These are phyloP conservation scores for Aegilops umbellulata DNA, from an alignment of 176 grass and related monocot genomes.

Conservation along the genomic window DNA sequence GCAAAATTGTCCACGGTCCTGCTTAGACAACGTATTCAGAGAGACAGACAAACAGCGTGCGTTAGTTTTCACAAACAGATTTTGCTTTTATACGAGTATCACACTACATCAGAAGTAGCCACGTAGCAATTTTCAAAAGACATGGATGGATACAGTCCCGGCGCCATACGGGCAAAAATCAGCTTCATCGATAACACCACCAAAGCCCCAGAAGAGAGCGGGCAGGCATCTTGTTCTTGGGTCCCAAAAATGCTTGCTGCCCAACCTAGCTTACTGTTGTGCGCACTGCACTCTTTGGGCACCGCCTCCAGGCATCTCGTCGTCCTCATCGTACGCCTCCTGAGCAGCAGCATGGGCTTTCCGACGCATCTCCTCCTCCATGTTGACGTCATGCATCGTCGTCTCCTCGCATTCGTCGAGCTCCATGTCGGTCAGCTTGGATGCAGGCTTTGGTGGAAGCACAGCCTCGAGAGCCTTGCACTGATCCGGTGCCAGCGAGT, in stretches of 20 bases:
- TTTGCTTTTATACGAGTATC: constrained; percentile 19
- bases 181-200: constrained; percentile 8
- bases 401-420: constrained; percentile 95
- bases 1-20: neutral
- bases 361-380: constrained; percentile 91
- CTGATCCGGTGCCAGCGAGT: constrained; percentile 61
- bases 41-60: neutral
- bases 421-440: constrained; percentile 85
- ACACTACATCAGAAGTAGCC: constrained; percentile 2
- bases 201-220: constrained; percentile 13
- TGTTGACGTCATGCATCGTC: constrained; percentile 83
- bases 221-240: neutral
- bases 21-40: neutral
- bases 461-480: constrained; percentile 77
- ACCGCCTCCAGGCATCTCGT: constrained; percentile 59
- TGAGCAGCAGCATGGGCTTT: constrained; percentile 68
- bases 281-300: constrained; percentile 90
- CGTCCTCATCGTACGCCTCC: constrained; percentile 88
- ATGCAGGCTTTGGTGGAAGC: constrained; percentile 59
- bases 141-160: constrained; percentile 39
- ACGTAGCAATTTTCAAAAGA: constrained; percentile 26
- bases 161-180: constrained; percentile 18
- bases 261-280: constrained; percentile 53
- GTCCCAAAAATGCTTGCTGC: constrained; percentile 14
- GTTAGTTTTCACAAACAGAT: constrained; percentile 14